Conservation (phyloP, 352 stramenopile species). For the Blastocystis sp. region DNA sequence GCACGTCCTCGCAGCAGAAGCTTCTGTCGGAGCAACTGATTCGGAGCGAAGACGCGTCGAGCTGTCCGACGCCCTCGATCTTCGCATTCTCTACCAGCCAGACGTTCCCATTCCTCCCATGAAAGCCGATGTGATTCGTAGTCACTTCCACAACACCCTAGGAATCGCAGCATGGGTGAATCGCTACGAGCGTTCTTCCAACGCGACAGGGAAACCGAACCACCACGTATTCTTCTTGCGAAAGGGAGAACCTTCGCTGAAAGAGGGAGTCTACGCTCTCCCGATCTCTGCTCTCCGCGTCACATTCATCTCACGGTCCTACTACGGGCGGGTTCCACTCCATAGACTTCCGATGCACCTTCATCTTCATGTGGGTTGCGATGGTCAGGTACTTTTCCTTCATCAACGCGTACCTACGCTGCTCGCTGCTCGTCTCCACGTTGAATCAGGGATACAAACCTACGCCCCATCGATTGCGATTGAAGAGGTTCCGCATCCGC, state of each 20-base stretch:
- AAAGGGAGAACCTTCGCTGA: not conserved
- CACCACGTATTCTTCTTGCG: not conserved
- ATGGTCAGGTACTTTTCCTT: constrained; percentile 12
- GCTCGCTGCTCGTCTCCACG: no score
- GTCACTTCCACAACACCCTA: constrained; percentile 10
- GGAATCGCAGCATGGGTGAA: not conserved
- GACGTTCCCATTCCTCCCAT: not conserved
- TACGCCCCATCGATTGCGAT: not conserved
- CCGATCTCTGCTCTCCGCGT: not conserved
- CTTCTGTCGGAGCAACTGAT: not conserved
- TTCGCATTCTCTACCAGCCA: not conserved
- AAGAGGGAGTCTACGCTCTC: not conserved
- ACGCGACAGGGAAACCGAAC: constrained; percentile 20
- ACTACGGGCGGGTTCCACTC: no score
- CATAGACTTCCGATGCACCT: not conserved
- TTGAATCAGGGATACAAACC: no score
- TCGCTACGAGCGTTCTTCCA: not conserved
- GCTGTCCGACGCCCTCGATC: not conserved
- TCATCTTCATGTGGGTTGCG: not conserved
- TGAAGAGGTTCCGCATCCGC: not conserved
- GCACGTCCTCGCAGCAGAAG: not conserved
- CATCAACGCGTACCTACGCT: not conserved
- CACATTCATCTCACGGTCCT: not conserved
- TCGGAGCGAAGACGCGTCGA: not conserved
- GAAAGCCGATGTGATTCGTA: not conserved